Percentiles rank a stretch among this genome's conserved stretches.
Conservation (phyloP, 139 green algal genomes). For the Coccomyxa sp. region DNA sequence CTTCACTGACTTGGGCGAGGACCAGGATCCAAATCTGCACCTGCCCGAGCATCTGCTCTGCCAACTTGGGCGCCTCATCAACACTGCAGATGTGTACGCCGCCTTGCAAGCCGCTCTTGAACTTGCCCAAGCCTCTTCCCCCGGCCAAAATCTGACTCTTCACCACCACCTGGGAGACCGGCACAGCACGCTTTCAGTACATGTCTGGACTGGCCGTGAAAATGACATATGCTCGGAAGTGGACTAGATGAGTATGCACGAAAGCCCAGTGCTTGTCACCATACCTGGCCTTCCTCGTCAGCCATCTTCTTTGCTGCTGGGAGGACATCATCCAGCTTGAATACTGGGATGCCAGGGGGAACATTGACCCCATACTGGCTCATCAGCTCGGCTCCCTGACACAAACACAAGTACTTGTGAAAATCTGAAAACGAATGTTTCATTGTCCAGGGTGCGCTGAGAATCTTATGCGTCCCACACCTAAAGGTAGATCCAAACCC, state of each 20-base stretch:
- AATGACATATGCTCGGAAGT: not conserved
- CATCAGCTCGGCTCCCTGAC: constrained; percentile 94
- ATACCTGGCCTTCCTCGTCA: constrained; percentile 70
- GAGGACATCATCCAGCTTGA: constrained; percentile 68
- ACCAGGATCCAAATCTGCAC: not conserved
- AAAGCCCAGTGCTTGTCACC: not conserved
- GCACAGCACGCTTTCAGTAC: not conserved
- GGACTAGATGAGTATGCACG: not conserved
- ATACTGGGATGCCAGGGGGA: constrained; percentile 75
- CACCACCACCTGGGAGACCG: constrained; percentile 49
- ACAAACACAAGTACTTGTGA: not conserved
- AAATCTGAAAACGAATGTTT: not conserved
- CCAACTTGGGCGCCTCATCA: constrained; percentile 61
- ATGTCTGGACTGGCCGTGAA: not conserved
- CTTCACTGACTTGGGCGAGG: not conserved
- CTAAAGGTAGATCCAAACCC: not conserved
- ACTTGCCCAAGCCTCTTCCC: constrained; percentile 88
- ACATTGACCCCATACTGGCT: constrained; percentile 88
- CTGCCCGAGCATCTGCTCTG: constrained; percentile 76
- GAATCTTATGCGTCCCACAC: not conserved
- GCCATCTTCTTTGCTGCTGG: constrained; percentile 69
- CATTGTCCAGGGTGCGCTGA: not conserved
- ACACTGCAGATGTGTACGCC: constrained; percentile 89
- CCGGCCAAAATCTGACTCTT: constrained; percentile 97
- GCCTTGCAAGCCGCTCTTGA: constrained; percentile 95